phyloP scores from a whole-genome alignment of 306 rosid genomes.

The Malus sieversii region DNA sequence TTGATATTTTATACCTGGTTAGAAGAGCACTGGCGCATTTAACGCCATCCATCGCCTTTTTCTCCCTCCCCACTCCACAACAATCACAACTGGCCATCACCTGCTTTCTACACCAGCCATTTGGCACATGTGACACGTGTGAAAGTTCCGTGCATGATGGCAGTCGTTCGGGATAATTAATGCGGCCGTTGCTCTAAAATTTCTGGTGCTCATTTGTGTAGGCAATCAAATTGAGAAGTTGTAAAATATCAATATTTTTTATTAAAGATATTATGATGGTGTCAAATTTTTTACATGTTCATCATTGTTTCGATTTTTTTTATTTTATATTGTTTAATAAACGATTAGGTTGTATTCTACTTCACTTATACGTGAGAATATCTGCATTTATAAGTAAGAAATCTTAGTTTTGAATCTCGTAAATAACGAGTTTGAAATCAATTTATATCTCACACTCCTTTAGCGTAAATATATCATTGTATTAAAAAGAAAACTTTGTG shows the following conservation, averaged over 20 bases:
- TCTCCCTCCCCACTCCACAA: not conserved
- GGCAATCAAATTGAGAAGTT: not conserved
- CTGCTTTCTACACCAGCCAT: not conserved
- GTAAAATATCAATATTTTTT: not conserved
- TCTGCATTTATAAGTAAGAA: no score
- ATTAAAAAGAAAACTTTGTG: no score
- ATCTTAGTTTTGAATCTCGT: no score
- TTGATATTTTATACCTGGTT: not conserved
- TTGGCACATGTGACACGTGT: conserved; percentile 34
- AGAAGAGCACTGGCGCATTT: conserved; percentile 43
- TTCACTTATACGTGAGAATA: no score
- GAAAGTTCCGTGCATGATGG: not conserved
- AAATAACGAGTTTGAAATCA: no score
- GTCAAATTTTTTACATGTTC: no score
- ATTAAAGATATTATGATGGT: no score
- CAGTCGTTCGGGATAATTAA: not conserved
- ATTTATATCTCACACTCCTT: no score
- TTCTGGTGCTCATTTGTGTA: not conserved
- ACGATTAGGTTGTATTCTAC: no score
- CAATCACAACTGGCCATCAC: not conserved
- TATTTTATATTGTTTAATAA: no score
- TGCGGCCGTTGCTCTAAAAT: not conserved
- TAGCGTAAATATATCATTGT: no score
- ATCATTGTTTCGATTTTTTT: no score
- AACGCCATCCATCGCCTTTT: conserved; percentile 45